Evolutionary conservation across 805 yeast genomes (phyloP).

Genomic region (Wickerhamomyces silvicola): DNA sequence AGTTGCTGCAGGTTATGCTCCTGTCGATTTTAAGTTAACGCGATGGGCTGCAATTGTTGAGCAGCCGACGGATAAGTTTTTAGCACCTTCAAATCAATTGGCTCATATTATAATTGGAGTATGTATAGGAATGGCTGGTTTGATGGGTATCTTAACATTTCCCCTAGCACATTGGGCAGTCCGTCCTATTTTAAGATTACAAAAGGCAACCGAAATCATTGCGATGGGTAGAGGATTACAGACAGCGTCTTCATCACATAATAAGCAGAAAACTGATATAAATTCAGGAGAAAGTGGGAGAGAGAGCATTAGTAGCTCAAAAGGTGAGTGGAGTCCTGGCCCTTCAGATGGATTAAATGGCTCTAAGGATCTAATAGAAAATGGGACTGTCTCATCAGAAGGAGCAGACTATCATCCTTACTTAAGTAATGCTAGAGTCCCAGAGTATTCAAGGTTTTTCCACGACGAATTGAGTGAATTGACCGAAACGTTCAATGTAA

Average conservation of each 20-base stretch:
- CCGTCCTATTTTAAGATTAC: slow-evolving; percentile 71
- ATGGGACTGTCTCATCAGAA: slow-evolving; percentile 11
- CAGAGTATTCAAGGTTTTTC: slow-evolving; percentile 44
- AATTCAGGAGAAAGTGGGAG: slow-evolving; percentile 6
- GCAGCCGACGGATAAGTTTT: slow-evolving; percentile 52
- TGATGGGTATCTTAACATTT: slow-evolving; percentile 69
- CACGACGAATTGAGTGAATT: slow-evolving; percentile 84
- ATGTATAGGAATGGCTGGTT: slow-evolving; percentile 69
- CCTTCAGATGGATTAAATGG: slow-evolving; percentile 1
- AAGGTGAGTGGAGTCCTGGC: not conserved
- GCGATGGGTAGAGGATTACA: slow-evolving; percentile 36
- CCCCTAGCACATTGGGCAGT: slow-evolving; percentile 83
- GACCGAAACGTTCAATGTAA: slow-evolving; percentile 81
- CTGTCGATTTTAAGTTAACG: slow-evolving; percentile 35
- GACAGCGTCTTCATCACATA: no score
- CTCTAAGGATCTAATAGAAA: slow-evolving; percentile 6
- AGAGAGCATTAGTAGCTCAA: slow-evolving; percentile 5
- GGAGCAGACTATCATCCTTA: slow-evolving; percentile 23
- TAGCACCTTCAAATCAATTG: slow-evolving; percentile 55
- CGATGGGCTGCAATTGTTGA: slow-evolving; percentile 74
- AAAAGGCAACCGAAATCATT: slow-evolving; percentile 68
- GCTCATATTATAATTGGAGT: slow-evolving; percentile 70
- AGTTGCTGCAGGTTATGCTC: slow-evolving; percentile 54
- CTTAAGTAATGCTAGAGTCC: slow-evolving; percentile 34
- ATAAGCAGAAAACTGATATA: slow-evolving; percentile 6